Evolutionary conservation across 1,139 yeast species (phyloP).

Genomic region (Blastobotrys ciferrii): DNA sequence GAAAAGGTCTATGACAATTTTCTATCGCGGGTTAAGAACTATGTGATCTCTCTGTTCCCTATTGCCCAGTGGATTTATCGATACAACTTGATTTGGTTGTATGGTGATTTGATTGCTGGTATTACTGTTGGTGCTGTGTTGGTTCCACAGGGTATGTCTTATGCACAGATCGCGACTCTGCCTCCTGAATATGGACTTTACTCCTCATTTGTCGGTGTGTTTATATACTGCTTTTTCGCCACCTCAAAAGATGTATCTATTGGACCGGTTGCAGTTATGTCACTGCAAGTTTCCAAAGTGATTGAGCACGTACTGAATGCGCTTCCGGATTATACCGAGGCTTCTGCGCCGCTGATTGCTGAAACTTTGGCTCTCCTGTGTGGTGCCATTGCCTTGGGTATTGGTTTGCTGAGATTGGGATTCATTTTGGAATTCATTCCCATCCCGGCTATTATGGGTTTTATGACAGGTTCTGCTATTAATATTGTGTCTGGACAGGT

Average conservation of each 20-base stretch:
- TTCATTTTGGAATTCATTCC: constrained; percentile 88
- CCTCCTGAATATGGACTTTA: constrained; percentile 84
- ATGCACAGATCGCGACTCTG: constrained; percentile 82
- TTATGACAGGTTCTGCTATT: constrained; percentile 93
- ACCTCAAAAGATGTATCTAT: constrained; percentile 94
- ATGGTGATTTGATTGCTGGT: constrained; percentile 86
- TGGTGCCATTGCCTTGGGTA: constrained; percentile 79
- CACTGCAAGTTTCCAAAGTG: constrained; percentile 78
- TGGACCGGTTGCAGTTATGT: constrained; percentile 98
- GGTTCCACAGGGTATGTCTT: constrained; percentile 95
- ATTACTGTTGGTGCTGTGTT: constrained; percentile 89
- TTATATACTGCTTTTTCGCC: constrained; percentile 85
- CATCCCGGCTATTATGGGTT: constrained; percentile 89
- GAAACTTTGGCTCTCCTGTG: constrained; percentile 75
- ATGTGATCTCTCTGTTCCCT: constrained; percentile 70
- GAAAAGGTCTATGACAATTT: constrained; percentile 38
- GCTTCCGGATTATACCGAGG: constrained; percentile 45
- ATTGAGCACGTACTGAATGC: constrained; percentile 59
- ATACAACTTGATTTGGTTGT: constrained; percentile 76
- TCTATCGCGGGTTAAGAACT: constrained; percentile 40
- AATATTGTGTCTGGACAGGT: constrained; percentile 80
- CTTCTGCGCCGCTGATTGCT: constrained; percentile 52
- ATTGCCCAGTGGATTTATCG: constrained; percentile 78
- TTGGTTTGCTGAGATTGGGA: constrained; percentile 82
- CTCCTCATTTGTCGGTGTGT: constrained; percentile 89